Evolutionary conservation across 78 protist species (phyloP), one percentile per base, ranked within the genome.

Genomic region (Dictyostelium intermedium): DNA sequence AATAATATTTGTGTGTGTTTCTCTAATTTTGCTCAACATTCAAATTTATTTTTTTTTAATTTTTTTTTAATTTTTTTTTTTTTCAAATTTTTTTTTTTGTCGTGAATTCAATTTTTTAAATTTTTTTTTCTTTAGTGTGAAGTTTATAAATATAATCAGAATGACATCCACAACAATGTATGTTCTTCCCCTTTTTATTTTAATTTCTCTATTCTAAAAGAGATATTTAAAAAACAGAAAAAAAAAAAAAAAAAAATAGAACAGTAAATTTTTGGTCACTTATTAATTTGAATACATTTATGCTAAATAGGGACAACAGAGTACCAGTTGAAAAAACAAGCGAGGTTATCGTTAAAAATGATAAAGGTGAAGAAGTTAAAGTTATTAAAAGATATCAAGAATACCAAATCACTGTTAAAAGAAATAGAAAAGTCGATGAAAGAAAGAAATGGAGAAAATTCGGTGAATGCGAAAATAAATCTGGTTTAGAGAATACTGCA

Each of bases 331-430:
- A 89, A 80, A 89, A 89, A n/a, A 78, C 82, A 32, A 61, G 16
- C 30, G 93, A 89, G 43, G 61, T 80, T 47, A 79, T 89, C 11
- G 93, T 89, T 8, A 89, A 89, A 60, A 80, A 89, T 80, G 93
- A 89, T 16, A 89, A 89, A 83, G 93, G 93, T 45, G 93, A 78
- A 80, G 93, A 89, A 27, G 86, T 89, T 69, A 89, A 69, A 80
- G 72, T 89, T 56, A 89, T 69, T 5, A 89, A 78, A 70, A 78
- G 85, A 66, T 89, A 50, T 41, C 83, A 77, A 53, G 93, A 89
- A 50, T 89, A 80, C 50, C 86, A 80, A 89, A 81, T 89, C 13
- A 41, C 60, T 30, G 93, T 89, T 7, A 80, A 66, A 43, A 89
- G 60, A 69, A 89, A 89, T 69, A 89, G 50, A 69, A 89, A 69